phyloP scores from a whole-genome alignment of 352 stramenopile genomes.

The Globisporangium barbulae region DNA sequence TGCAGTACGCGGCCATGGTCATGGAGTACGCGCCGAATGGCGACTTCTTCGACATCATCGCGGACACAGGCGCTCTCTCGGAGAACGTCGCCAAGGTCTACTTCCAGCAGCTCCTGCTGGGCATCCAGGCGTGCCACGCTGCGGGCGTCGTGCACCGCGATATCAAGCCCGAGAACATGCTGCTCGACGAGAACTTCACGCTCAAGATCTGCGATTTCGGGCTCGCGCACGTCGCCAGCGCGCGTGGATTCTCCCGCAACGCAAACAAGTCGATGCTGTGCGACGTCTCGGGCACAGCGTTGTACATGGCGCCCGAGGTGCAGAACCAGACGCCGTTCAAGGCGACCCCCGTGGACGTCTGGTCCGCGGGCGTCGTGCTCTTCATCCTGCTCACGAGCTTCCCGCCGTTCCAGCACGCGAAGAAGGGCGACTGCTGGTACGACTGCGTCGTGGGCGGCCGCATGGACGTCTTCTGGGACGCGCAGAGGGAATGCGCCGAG shows the following conservation, averaged over 20 bases:
- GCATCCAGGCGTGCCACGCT: conserved; percentile 68
- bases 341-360: conserved; percentile 82
- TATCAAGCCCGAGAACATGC: conserved; percentile 78
- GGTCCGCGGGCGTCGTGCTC: conserved; percentile 86
- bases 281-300: conserved; percentile 72
- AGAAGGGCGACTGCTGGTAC: conserved; percentile 76
- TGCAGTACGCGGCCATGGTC: conserved; percentile 64
- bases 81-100: conserved; percentile 65
- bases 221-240: conserved; percentile 66
- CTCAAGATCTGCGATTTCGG: conserved; percentile 95
- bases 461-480: conserved; percentile 55
- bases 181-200: conserved; percentile 73
- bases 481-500: conserved; percentile 37
- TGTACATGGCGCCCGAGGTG: conserved; percentile 90
- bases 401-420: conserved; percentile 81
- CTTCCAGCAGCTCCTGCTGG: conserved; percentile 69
- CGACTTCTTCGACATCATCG: conserved; percentile 85
- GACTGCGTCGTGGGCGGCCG: conserved; percentile 45
- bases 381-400: conserved; percentile 91
- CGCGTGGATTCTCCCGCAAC: conserved; percentile 17
- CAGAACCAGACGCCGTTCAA: conserved; percentile 52
- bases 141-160: conserved; percentile 73
- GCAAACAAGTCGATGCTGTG: conserved; percentile 31
- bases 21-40: conserved; percentile 75
- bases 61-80: conserved; percentile 54